Evolutionary conservation across 163 green algal genomes (phyloP), one percentile per base, ranked within the genome.

Genomic region (Volvox carteri): DNA sequence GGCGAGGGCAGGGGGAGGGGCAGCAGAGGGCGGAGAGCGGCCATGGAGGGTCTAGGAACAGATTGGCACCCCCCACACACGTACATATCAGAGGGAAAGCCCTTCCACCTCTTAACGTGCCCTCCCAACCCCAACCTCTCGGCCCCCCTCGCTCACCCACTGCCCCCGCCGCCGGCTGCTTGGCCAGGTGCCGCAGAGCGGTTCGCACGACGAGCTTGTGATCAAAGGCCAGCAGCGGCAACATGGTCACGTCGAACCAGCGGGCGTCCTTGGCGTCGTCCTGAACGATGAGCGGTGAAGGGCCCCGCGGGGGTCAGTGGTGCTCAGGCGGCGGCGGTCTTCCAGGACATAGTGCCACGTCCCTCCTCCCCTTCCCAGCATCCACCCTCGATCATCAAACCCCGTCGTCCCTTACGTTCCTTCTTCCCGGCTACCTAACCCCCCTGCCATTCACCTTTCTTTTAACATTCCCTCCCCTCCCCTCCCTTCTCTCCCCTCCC

Each of bases 171-270:
- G 54, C 54, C 0, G 77, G 77, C 21, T 84, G 79, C 68, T 86
- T 76, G 12, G 86, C 70, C 23, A 92, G 85, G 18, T 84, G 72
- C 60, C 87, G 14, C n/a, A 93, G 88, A 4, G 87, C 85, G 50
- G 72, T 74, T 12, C 86, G 84, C n/a, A 96, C 89, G 14, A 95
- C 87, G n/a, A 93, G 83, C 90, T 97, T 96, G 90, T 97, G 96
- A 79, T 98, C 96, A 93, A 98, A 98, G 0, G 96, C 96, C 39
- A 98, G 91, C 9, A 70, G 12, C 1, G 96, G 96, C 75, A 98
- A 86, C 28, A 90, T 35, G 4, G 42, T 62, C 6, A 98, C 78
- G 8, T 85, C 58, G 75, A 95, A 98, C 96, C 96, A 98, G 42
- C 93, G 65, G 0, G 94, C 94, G 58, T 94, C 95, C 48, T 90